phyloP scores from a whole-genome alignment of 2,329 filamentous ascomycete genomes.

The Ophiostoma novo-ulmi region DNA sequence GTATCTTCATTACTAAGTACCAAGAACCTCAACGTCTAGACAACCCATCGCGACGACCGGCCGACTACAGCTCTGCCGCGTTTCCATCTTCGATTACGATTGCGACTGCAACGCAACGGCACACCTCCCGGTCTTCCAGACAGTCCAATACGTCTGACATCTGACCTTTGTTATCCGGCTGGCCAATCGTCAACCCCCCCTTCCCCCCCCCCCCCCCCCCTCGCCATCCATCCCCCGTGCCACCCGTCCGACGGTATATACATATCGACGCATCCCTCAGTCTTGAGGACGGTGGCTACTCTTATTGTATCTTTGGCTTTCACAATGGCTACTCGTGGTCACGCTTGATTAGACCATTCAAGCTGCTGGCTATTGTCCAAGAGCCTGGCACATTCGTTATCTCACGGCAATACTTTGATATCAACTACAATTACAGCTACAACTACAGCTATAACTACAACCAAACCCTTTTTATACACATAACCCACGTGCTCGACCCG shows the following conservation, averaged over 20 bases:
- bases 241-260: background rate
- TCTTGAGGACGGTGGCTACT: background rate
- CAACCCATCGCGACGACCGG: background rate
- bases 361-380: constrained; percentile 9
- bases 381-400: constrained; percentile 9
- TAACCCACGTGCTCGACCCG: background rate
- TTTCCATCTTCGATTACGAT: background rate
- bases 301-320: background rate
- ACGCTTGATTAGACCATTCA: constrained; percentile 13
- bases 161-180: background rate
- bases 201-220: background rate
- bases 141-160: background rate
- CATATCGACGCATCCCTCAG: background rate
- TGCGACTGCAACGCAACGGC: background rate
- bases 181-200: constrained; percentile 6
- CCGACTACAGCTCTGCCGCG: background rate
- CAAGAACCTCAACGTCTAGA: background rate
- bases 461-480: background rate
- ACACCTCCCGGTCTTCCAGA: background rate
- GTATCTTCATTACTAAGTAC: constrained; percentile 2
- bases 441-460: background rate
- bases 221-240: background rate
- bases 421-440: background rate
- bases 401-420: background rate
- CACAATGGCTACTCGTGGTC: constrained; percentile 23